Percentiles rank a stretch among this genome's conserved stretches.
Evolutionary conservation across 129 eudicot genomes (phyloP).

Genomic region (Flaveria ramosissima): DNA sequence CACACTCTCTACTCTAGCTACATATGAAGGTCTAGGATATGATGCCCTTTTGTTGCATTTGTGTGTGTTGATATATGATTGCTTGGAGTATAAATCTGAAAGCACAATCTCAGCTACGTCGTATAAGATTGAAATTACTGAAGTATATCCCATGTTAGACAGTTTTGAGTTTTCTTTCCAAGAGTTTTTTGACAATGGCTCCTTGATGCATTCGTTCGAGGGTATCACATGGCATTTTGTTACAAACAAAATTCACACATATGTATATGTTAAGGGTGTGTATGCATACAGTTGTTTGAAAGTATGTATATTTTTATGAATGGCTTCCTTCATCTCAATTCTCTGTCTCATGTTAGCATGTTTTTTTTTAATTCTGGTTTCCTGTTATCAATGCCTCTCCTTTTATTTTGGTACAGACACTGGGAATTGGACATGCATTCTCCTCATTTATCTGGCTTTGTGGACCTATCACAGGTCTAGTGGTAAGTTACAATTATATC

Average conservation of each 20-base stretch:
- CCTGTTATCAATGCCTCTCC: neutral
- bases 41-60: neutral
- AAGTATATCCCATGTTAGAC: neutral
- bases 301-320: neutral
- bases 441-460: conserved; percentile 99
- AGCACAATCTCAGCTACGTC: neutral
- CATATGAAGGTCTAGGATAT: neutral
- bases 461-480: conserved; percentile 98
- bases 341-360: conserved; percentile 14
- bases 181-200: conserved; percentile 13
- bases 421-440: conserved; percentile 93
- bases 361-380: neutral
- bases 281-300: neutral
- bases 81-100: conserved; percentile 1
- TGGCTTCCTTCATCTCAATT: neutral
- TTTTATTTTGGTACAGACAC: conserved; percentile 67
- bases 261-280: conserved; percentile 12
- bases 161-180: neutral
- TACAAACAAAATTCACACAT: neutral
- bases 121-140: conserved; percentile 12
- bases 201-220: conserved; percentile 7
- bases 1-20: neutral
- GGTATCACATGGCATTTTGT: neutral
- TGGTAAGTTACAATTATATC: conserved; percentile 58
- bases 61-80: neutral